Evolutionary conservation across 495 filamentous ascomycete species (phyloP), one percentile per base, ranked within the genome.

Genomic region (Xylaria bambusicola): DNA sequence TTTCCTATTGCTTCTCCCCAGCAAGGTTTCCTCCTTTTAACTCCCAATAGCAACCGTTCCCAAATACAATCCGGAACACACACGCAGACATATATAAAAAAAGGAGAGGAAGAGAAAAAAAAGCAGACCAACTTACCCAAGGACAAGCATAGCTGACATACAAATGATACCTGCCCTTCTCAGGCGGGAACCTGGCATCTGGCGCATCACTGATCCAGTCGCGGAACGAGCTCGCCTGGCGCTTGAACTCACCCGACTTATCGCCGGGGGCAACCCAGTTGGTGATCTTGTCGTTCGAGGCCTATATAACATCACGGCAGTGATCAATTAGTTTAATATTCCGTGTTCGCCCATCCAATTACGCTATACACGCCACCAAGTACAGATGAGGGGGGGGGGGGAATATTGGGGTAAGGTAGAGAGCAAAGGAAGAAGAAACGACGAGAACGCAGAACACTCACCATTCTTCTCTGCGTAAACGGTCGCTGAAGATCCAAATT

Each of bases 201-300:
- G 82, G 75, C 58, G 81, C 75, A 6, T 74, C 68, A 12, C 85
- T 89, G 73, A 93, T 87, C 70, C 76, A 88, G 71, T 84, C 81
- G 41, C 89, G 86, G 73, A 92, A 92, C 50, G 80, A 78, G 40
- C 86, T 89, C 56, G 74, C 74, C 66, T 86, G 85, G 31, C 90
- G 87, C 76, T 94, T 95, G 85, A 95, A 97, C 74, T 96, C 92
- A 74, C 93, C 93, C 1, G 84, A 81, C 61, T 83, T 87, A 73
- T 92, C 88, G 56, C 76, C 75, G 35, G 85, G 86, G 21, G 81
- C 76, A 17, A 92, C 92, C 91, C 91, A 97, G 65, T 93, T 82
- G 27, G 91, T 92, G 71, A 96, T 94, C 35, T 80, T 84, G 52
- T 62, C 56, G 26, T 68, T 59, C 42, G 44, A 38, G n/a, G 55